Base-by-base conservation (phyloP, 2,329 filamentous ascomycete species). In the Leptographium galeiforme region DNA sequence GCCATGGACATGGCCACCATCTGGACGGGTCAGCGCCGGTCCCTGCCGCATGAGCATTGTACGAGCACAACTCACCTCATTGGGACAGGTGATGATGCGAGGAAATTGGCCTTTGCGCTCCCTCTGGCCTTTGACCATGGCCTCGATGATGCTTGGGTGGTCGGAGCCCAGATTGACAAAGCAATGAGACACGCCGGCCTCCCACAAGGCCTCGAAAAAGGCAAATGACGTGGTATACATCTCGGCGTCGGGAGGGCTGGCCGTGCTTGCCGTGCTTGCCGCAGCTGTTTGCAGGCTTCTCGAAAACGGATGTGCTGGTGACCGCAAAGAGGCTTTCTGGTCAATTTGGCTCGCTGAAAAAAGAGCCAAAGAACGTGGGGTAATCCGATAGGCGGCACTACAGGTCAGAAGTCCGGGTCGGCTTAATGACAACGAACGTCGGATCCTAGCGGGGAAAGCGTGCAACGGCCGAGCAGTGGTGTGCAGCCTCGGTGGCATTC, bases 191-290 rank as follows among this genome's bases (percentile, higher is more conserved):
- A 82, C 71, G 18, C 78, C 78, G 44, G 77, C 78, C 65, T 88
- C 84, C 82, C 82, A 88, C 49, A 90, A 70, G 36, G 85, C 84
- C 71, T 91, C 87, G 59, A 91, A 89, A 67, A 91, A 89, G 65
- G 86, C 87, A 62, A 83, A 87, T 0, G 85, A 88, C 13, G 87
- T 80, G 10, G 87, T 90, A 64, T 90, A 85, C 71, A 75, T 75
- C 56, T 45, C 30, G 6, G 43, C 19, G 13, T 45, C 13, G n/a
- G 43, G 43, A 10, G 25, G 30, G 43, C 25, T 33, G 34, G 12
- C 34, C 12, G 34, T 36, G 25, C 19, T 44, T 6, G 18, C 10
- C 18, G 18, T 5, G 2, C 6, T n/a, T 14, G 19, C 25, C 8
- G 14, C 25, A n/a, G 43, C 12, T 33, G 43, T n/a, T 32, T 45